Percentiles rank a stretch among this genome's conserved stretches.
These are phyloP conservation scores for Prototheca wickerhamii DNA, from an alignment of 163 green algal genomes.

Conservation along the genomic window DNA sequence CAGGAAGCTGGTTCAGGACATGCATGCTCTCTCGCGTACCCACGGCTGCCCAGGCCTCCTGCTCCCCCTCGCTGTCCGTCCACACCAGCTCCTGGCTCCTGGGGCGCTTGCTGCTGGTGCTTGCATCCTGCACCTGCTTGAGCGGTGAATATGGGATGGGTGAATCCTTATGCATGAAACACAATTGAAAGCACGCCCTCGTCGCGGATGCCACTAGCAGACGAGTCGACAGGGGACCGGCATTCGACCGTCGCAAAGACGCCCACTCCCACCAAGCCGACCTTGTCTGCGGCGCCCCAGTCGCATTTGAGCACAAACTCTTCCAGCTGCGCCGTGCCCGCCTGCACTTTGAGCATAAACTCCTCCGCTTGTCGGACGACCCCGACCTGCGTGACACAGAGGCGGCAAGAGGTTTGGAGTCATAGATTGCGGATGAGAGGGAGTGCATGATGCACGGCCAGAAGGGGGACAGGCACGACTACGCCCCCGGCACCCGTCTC, in stretches of 20 bases:
- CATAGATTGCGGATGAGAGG: neutral
- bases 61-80: neutral
- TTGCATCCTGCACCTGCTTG: neutral
- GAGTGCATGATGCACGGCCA: neutral
- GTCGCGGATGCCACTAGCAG: too few relatives aligned
- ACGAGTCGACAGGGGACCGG: too few relatives aligned
- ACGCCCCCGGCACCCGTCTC: neutral
- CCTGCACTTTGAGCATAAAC: constrained; percentile 12
- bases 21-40: neutral
- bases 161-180: too few relatives aligned
- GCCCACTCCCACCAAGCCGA: too few relatives aligned
- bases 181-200: too few relatives aligned
- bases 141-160: too few relatives aligned
- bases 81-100: neutral
- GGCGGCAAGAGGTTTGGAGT: neutral
- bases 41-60: neutral
- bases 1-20: neutral
- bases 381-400: neutral
- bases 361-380: constrained; percentile 10
- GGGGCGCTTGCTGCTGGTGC: neutral
- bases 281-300: too few relatives aligned
- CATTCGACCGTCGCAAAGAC: too few relatives aligned
- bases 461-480: too few relatives aligned
- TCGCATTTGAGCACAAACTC: too few relatives aligned
- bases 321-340: too few relatives aligned